These are phyloP conservation scores for Pleurotus platypus DNA, from an alignment of 768 basidiomycete genomes.

Conservation along the genomic window DNA sequence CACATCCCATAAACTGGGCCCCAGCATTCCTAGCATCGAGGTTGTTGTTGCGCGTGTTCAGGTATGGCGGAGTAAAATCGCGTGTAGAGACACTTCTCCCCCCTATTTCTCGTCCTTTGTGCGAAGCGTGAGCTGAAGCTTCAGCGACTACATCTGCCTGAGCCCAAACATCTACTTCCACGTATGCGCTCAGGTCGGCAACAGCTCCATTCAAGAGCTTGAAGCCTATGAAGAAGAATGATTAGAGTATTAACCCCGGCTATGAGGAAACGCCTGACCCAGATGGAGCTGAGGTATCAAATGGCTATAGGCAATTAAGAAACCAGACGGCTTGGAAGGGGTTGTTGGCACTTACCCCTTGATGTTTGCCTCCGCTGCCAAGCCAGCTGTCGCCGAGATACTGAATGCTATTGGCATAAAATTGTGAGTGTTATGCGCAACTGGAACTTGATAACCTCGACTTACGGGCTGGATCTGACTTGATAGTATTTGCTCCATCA, in stretches of 20 bases:
- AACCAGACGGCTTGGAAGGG: background rate
- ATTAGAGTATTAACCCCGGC: background rate
- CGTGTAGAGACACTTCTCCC: background rate
- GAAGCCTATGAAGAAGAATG: background rate
- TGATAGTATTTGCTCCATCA: background rate
- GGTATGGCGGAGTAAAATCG: background rate
- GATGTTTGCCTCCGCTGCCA: background rate
- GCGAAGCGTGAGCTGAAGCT: background rate
- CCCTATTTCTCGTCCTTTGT: background rate
- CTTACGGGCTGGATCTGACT: background rate
- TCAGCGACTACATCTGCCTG: background rate
- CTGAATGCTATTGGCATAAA: background rate
- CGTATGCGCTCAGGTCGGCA: background rate
- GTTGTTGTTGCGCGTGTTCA: background rate
- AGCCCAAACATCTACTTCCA: slow-evolving; percentile 3
- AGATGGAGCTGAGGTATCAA: background rate
- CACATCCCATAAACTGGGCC: background rate
- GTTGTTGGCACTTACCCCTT: background rate
- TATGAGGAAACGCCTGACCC: background rate
- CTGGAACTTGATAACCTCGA: background rate
- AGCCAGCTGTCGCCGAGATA: background rate
- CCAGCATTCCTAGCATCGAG: background rate
- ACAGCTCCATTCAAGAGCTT: background rate
- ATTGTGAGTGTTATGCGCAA: background rate
- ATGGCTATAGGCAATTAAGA: background rate